Percentiles rank a stretch among this genome's conserved stretches.
phyloP scores from a whole-genome alignment of 2,329 filamentous ascomycete genomes.

The Cordyceps cateniannulata region DNA sequence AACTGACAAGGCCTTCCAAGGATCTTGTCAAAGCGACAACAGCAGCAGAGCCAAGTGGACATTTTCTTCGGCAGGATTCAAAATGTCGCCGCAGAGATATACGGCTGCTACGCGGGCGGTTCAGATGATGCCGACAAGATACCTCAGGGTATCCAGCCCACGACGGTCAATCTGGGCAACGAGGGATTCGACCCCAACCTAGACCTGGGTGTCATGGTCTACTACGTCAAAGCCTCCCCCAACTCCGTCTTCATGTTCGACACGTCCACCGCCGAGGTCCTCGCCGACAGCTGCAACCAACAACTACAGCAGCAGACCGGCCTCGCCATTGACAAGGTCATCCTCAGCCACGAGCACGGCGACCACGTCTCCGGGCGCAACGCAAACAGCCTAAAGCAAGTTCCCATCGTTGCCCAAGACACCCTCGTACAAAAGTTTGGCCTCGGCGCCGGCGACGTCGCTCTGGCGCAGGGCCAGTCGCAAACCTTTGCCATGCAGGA shows the following conservation, averaged over 20 bases:
- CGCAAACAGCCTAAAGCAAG: neutral
- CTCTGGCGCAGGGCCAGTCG: neutral
- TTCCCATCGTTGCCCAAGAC: neutral
- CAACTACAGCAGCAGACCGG: neutral
- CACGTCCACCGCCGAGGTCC: neutral
- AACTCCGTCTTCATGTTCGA: conserved; percentile 5
- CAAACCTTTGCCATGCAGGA: neutral
- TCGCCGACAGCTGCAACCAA: conserved; percentile 3
- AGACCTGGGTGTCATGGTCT: conserved; percentile 1
- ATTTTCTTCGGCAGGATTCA: conserved; percentile 1
- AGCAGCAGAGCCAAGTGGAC: neutral
- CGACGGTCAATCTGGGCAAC: neutral
- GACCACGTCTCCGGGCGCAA: conserved; percentile 3
- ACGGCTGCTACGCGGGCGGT: conserved; percentile 5
- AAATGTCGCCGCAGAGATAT: conserved; percentile 2
- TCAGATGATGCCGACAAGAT: conserved; percentile 1
- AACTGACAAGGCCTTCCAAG: too few relatives aligned
- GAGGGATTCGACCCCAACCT: conserved; percentile 6
- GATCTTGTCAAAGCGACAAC: neutral
- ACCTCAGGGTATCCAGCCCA: neutral
- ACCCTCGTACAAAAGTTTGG: neutral
- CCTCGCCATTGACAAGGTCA: neutral
- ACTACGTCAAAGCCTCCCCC: neutral
- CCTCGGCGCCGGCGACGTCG: neutral
- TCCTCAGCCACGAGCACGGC: conserved; percentile 3